Percentiles rank a stretch among this genome's conserved stretches.
Evolutionary conservation across 257 asterid species (phyloP).

Genomic region (Ajuga chamaepitys): DNA sequence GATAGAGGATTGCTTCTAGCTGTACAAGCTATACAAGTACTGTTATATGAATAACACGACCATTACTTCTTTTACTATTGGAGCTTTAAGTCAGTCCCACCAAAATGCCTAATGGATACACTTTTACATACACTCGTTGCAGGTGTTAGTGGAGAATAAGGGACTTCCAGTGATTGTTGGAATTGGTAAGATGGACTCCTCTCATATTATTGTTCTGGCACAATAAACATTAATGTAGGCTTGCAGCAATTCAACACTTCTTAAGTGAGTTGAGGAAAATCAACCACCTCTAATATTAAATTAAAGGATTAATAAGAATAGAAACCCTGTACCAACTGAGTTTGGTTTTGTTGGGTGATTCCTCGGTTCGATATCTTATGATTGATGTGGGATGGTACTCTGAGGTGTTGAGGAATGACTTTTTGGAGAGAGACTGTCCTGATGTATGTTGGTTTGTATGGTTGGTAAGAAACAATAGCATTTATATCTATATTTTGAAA

Average conservation of each 20-base stretch:
- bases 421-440: too few species aligned
- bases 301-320: background rate
- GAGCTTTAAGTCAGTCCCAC: conserved; percentile 8
- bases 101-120: conserved; percentile 5
- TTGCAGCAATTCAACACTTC: conserved; percentile 2
- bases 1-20: conserved; percentile 97
- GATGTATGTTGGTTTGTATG: too few species aligned
- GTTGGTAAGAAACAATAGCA: too few species aligned
- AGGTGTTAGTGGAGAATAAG: conserved; percentile 93
- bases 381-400: too few species aligned
- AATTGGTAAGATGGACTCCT: conserved; percentile 55
- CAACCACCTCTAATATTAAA: background rate
- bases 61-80: conserved; percentile 5
- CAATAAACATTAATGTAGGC: background rate
- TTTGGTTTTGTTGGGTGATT: too few species aligned
- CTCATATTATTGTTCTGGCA: conserved; percentile 5
- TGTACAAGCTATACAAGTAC: conserved; percentile 92
- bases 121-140: conserved; percentile 26
- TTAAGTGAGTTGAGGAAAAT: background rate
- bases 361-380: too few species aligned
- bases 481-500: too few species aligned
- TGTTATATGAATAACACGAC: conserved; percentile 3
- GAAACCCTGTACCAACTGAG: conserved; percentile 5
- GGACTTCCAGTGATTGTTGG: conserved; percentile 97
- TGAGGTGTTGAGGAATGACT: too few species aligned